Percentiles rank a stretch among this genome's conserved stretches.
Conservation (phyloP, 441 rosid genomes). For the Eruca vesicaria region DNA sequence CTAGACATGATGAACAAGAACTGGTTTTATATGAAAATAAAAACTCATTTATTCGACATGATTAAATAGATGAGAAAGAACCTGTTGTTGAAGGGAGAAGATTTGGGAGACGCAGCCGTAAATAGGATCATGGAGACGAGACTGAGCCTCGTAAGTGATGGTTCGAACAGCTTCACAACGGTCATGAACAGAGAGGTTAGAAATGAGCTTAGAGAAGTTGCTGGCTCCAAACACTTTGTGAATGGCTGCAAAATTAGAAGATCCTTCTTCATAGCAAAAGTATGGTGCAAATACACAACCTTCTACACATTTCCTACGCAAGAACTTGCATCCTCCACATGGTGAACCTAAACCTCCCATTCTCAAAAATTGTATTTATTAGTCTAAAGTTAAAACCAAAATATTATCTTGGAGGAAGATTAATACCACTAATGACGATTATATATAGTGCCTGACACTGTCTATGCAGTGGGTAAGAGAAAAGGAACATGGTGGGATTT, state of each 20-base stretch:
- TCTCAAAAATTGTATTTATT: not conserved
- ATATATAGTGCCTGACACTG: conserved; percentile 25
- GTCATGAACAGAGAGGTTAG: conserved; percentile 69
- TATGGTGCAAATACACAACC: conserved; percentile 98
- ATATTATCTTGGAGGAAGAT: conserved; percentile 1
- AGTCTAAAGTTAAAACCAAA: not conserved
- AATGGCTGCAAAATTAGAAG: conserved; percentile 81
- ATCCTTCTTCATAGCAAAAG: conserved; percentile 91
- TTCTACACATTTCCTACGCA: conserved; percentile 86
- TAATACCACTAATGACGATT: conserved; percentile 14
- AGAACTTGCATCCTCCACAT: conserved; percentile 97
- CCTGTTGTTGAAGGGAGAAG: conserved; percentile 97
- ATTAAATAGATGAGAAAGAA: conserved; percentile 12
- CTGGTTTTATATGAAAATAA: not conserved
- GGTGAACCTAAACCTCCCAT: conserved; percentile 80
- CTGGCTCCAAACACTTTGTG: conserved; percentile 98
- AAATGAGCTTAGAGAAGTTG: conserved; percentile 85
- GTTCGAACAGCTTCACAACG: conserved; percentile 86
- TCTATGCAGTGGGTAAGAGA: not conserved
- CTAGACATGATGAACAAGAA: not conserved
- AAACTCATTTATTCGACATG: not conserved
- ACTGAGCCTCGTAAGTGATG: conserved; percentile 93
- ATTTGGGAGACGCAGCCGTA: conserved; percentile 95
- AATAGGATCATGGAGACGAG: conserved; percentile 92
- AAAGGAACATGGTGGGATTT: conserved; percentile 17